A percentile compares a stretch with the other conserved stretches of the same genome.
Conservation (phyloP, 78 protist genomes). For the Dictyostelium discoideum region DNA sequence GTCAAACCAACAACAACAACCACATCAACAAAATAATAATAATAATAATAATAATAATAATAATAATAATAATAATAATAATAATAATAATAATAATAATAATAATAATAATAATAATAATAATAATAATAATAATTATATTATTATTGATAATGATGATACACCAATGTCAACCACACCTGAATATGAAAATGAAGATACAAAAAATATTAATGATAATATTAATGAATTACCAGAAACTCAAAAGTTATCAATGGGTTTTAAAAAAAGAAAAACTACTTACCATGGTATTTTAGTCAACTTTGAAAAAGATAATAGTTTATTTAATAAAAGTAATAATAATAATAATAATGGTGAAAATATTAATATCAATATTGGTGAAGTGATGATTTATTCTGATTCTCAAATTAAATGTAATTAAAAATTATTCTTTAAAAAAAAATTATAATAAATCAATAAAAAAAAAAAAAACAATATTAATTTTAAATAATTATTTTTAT, state of each 20-base stretch:
- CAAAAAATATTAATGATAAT: background rate
- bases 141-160: background rate
- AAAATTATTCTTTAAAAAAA: too few species aligned
- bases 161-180: background rate
- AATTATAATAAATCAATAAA: background rate
- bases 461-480: background rate
- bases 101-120: background rate
- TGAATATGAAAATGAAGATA: background rate
- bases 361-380: background rate
- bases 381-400: background rate
- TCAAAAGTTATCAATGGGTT: background rate
- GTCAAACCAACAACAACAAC: background rate
- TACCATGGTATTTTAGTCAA: background rate
- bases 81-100: conserved; percentile 1
- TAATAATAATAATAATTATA: background rate
- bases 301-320: background rate
- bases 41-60: conserved; percentile 14
- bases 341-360: background rate
- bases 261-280: background rate
- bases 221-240: background rate
- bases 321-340: background rate
- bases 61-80: conserved; percentile 2
- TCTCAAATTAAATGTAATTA: background rate
- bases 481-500: background rate
- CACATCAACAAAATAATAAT: background rate